Evolutionary conservation across 164 flowering plant species (phyloP).

Genomic region (Litsea cubeba): DNA sequence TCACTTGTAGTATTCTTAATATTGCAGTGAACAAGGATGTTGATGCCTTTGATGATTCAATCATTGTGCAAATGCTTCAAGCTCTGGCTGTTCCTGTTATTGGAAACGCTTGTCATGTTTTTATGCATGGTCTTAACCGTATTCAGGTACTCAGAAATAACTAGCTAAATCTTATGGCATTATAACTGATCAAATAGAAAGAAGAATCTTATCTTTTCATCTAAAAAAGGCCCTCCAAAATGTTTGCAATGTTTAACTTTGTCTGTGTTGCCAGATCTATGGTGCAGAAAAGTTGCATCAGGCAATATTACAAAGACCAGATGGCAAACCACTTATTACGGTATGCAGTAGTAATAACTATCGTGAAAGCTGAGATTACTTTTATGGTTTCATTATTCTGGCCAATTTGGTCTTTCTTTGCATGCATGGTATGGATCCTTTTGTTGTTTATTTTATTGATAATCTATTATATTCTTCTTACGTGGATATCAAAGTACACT

Average conservation of each 20-base stretch:
- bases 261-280: slow-evolving; percentile 47
- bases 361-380: background rate
- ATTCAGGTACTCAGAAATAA: slow-evolving; percentile 49
- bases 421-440: background rate
- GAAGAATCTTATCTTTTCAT: background rate
- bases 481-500: background rate
- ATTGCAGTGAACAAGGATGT: slow-evolving; percentile 49
- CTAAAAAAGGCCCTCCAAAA: background rate
- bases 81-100: slow-evolving; percentile 84
- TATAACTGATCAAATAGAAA: background rate
- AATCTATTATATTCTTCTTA: background rate
- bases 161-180: background rate
- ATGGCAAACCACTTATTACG: slow-evolving; percentile 70
- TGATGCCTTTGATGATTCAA: slow-evolving; percentile 60
- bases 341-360: slow-evolving; percentile 24
- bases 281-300: slow-evolving; percentile 82
- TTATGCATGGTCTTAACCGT: slow-evolving; percentile 87
- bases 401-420: background rate
- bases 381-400: background rate
- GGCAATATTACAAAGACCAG: slow-evolving; percentile 58
- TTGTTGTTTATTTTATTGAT: background rate
- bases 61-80: slow-evolving; percentile 61
- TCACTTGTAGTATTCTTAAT: slow-evolving; percentile 4
- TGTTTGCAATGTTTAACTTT: slow-evolving; percentile 3
- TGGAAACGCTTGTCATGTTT: slow-evolving; percentile 91